These are phyloP conservation scores for Iris pallida DNA, from an alignment of 116 monocot species.

Conservation along the genomic window DNA sequence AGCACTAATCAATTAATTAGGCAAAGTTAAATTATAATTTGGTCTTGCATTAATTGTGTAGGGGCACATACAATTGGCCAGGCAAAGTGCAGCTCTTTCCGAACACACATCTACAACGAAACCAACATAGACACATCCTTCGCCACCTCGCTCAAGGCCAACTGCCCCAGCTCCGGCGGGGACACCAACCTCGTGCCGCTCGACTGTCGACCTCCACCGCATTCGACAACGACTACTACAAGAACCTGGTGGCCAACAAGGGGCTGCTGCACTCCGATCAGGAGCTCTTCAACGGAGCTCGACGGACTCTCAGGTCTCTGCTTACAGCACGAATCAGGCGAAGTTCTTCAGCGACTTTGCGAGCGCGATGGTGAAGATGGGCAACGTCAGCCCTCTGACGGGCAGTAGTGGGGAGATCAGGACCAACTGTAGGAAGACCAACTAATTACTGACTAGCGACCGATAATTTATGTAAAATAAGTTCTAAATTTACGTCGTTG, in stretches of 20 bases:
- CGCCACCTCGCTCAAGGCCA: conserved; percentile 20
- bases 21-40: no score
- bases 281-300: conserved; percentile 36
- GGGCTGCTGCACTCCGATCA: conserved; percentile 48
- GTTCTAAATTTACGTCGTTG: no score
- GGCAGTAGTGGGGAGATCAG: conserved; percentile 38
- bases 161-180: conserved; percentile 35
- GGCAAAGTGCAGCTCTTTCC: conserved; percentile 27
- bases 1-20: no score
- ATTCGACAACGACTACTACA: conserved; percentile 38
- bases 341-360: conserved; percentile 34
- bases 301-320: conserved; percentile 29
- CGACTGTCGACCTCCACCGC: conserved; percentile 24
- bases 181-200: conserved; percentile 33
- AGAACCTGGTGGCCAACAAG: conserved; percentile 20
- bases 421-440: conserved; percentile 31
- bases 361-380: conserved; percentile 39
- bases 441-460: no score
- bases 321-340: conserved; percentile 18
- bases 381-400: conserved; percentile 30
- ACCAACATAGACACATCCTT: conserved; percentile 33
- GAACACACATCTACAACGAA: conserved; percentile 39
- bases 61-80: conserved; percentile 47
- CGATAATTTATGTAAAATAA: no score
- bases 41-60: background rate